These are phyloP conservation scores for Clavispora carvajalis DNA, from an alignment of 805 yeast species.

Conservation along the genomic window DNA sequence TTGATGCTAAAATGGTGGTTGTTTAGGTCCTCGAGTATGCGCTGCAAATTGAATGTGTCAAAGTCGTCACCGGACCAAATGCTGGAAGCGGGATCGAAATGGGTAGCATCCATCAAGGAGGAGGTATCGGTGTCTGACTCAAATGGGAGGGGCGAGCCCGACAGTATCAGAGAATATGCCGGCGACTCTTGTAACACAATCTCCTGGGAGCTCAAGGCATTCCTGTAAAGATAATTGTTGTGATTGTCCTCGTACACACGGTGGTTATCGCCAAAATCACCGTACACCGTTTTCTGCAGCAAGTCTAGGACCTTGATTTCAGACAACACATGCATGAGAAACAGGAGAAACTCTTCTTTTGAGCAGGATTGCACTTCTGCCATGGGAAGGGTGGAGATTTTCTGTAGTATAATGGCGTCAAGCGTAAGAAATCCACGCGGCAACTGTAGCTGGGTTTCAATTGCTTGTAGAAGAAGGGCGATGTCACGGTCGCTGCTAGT, in stretches of 20 bases:
- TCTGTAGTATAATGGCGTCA: constrained; percentile 5
- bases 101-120: constrained; percentile 14
- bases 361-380: not conserved
- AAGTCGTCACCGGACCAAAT: not conserved
- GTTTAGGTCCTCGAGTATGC: constrained; percentile 8
- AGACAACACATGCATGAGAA: constrained; percentile 7
- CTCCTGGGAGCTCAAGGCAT: not conserved
- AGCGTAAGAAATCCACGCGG: constrained; percentile 2
- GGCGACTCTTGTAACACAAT: not conserved
- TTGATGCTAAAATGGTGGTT: constrained; percentile 7
- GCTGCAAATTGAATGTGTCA: constrained; percentile 7
- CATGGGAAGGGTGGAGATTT: not conserved
- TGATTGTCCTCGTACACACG: constrained; percentile 8
- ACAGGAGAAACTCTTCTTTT: not conserved
- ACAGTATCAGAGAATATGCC: not conserved
- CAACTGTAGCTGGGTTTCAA: constrained; percentile 3
- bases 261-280: constrained; percentile 9
- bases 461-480: not conserved
- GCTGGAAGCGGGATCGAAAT: not conserved
- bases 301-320: constrained; percentile 17
- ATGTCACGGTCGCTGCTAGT: not conserved
- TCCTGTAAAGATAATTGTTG: constrained; percentile 5
- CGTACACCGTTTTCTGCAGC: constrained; percentile 12
- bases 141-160: not conserved
- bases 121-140: constrained; percentile 16